Percentiles rank a stretch among this genome's conserved stretches.
Evolutionary conservation across 176 grass and related monocot species (phyloP).

Genomic region (Cymbopogon citratus): DNA sequence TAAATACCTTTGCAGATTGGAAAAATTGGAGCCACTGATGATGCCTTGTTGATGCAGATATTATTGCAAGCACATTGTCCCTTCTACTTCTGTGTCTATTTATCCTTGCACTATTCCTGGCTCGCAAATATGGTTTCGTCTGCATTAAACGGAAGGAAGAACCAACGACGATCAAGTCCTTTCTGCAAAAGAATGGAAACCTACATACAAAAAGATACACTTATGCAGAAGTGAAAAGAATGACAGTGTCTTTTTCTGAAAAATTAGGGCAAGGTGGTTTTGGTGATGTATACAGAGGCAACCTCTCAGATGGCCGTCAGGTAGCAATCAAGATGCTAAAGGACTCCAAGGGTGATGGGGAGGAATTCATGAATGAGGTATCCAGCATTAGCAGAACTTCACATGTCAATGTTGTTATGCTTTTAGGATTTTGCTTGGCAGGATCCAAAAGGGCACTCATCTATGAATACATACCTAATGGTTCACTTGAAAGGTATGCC

Average conservation of each 20-base stretch:
- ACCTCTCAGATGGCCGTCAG: neutral
- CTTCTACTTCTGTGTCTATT: neutral
- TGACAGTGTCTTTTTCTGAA: slow-evolving; percentile 30
- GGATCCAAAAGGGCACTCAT: slow-evolving; percentile 45
- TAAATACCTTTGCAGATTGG: too few relatives aligned
- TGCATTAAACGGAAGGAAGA: neutral
- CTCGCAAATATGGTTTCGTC: neutral
- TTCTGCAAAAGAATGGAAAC: neutral
- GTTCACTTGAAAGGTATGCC: slow-evolving; percentile 29
- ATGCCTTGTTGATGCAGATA: neutral
- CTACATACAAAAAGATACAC: slow-evolving; percentile 24
- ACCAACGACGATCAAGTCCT: neutral
- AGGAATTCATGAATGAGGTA: slow-evolving; percentile 51
- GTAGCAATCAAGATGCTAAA: slow-evolving; percentile 43
- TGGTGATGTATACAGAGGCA: slow-evolving; percentile 36
- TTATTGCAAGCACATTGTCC: neutral
- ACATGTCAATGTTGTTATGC: slow-evolving; percentile 44
- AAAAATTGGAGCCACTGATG: neutral
- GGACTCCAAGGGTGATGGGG: slow-evolving; percentile 15
- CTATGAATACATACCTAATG: slow-evolving; percentile 52
- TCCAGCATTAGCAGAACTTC: slow-evolving; percentile 38
- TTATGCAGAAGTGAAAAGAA: slow-evolving; percentile 43
- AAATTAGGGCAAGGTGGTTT: slow-evolving; percentile 64
- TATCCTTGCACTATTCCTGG: neutral
- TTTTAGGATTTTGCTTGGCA: slow-evolving; percentile 42